Conservation (phyloP, 345 rosid genomes). For the Linum tenue region DNA sequence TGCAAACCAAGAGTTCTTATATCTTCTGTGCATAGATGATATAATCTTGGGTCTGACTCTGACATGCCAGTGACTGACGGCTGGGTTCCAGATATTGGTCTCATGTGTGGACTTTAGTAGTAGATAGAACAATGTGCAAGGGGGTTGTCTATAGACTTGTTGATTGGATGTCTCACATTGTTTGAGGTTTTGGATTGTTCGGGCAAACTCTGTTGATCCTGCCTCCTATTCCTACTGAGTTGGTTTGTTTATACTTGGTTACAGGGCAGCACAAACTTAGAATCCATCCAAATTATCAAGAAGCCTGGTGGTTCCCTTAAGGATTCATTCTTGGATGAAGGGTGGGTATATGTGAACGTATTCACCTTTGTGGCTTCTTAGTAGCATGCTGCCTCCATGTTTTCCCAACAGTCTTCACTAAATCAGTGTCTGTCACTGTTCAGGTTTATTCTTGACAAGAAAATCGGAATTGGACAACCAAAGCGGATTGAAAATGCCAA, state of each 20-base stretch:
- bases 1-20: too few species aligned
- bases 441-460: conserved; percentile 98
- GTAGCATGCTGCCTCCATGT: neutral
- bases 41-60: too few species aligned
- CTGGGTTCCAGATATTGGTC: too few species aligned
- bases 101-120: too few species aligned
- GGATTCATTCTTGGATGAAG: conserved; percentile 98
- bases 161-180: too few species aligned
- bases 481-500: conserved; percentile 92
- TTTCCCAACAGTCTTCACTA: conserved; percentile 1
- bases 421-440: neutral
- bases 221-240: neutral
- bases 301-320: conserved; percentile 91
- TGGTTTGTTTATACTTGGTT: neutral
- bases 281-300: conserved; percentile 90
- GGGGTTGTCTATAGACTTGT: too few species aligned
- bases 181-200: too few species aligned
- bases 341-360: conserved; percentile 33
- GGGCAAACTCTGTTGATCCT: neutral
- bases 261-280: conserved; percentile 97
- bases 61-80: too few species aligned
- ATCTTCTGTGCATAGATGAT: too few species aligned
- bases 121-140: too few species aligned
- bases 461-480: conserved; percentile 95
- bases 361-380: neutral